Evolutionary conservation across 805 yeast genomes (phyloP).

Genomic region (Starmerella riodocensis): DNA sequence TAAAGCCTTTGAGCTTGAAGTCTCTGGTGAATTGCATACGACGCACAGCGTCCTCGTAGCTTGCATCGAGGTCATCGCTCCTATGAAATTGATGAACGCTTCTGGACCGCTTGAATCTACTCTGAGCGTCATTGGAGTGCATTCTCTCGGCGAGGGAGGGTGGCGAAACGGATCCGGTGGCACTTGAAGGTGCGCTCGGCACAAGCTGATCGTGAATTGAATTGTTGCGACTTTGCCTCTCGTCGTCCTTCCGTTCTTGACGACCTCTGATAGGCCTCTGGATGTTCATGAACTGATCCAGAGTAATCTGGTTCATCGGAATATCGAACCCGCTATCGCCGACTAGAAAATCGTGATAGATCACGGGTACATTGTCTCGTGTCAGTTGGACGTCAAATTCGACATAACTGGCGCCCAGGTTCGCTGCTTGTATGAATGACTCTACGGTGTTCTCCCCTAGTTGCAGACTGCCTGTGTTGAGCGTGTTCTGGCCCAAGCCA

Average conservation of each 20-base stretch:
- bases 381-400: constrained; percentile 95
- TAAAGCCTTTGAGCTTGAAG: constrained; percentile 71
- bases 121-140: not conserved
- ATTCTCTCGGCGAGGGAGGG: not conserved
- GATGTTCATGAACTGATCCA: constrained; percentile 56
- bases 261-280: constrained; percentile 16
- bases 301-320: constrained; percentile 85
- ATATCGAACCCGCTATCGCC: constrained; percentile 93
- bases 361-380: constrained; percentile 80
- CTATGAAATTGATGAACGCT: constrained; percentile 29
- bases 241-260: not conserved
- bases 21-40: constrained; percentile 82
- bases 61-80: constrained; percentile 22
- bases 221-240: not conserved
- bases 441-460: constrained; percentile 93
- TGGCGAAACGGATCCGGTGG: not conserved
- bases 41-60: constrained; percentile 31
- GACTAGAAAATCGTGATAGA: constrained; percentile 86
- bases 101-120: constrained; percentile 26
- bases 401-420: constrained; percentile 89
- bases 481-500: constrained; percentile 79
- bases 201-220: not conserved
- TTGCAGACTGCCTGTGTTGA: constrained; percentile 63
- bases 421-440: constrained; percentile 90
- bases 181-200: not conserved